Evolutionary conservation across 2,329 filamentous ascomycete genomes (phyloP).

Genomic region (Colletotrichum sp.): DNA sequence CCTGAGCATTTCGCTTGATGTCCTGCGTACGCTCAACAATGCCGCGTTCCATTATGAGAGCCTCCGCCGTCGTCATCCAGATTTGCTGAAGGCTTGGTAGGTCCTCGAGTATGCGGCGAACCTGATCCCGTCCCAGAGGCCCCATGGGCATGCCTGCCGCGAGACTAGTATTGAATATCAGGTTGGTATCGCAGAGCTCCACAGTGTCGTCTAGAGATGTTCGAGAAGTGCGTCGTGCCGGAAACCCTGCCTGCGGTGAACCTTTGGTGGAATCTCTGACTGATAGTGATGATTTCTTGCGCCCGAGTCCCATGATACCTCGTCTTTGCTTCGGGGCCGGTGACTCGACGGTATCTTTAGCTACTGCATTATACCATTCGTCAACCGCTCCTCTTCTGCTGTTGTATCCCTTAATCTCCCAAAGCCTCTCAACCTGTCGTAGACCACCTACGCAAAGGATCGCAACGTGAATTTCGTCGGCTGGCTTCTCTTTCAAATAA

Average conservation of each 20-base stretch:
- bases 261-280: constrained; percentile 33
- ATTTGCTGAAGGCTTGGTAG: constrained; percentile 64
- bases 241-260: constrained; percentile 16
- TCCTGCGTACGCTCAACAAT: constrained; percentile 64
- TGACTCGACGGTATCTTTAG: constrained; percentile 47
- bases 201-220: not conserved
- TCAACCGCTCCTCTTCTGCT: constrained; percentile 63
- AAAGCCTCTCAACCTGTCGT: constrained; percentile 66
- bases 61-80: constrained; percentile 68
- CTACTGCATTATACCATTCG: constrained; percentile 60
- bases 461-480: constrained; percentile 67
- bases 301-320: constrained; percentile 57
- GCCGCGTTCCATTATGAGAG: constrained; percentile 62
- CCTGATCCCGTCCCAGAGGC: constrained; percentile 54
- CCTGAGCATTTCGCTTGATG: constrained; percentile 67
- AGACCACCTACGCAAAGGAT: constrained; percentile 66
- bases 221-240: not conserved
- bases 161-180: constrained; percentile 63
- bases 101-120: constrained; percentile 56
- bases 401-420: constrained; percentile 72
- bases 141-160: constrained; percentile 68
- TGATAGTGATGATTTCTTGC: constrained; percentile 59
- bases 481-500: constrained; percentile 66
- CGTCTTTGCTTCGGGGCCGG: constrained; percentile 52
- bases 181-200: constrained; percentile 18